Evolutionary conservation across 1,284 basidiomycete genomes (phyloP).

Genomic region (Apiotrichum domesticum): DNA sequence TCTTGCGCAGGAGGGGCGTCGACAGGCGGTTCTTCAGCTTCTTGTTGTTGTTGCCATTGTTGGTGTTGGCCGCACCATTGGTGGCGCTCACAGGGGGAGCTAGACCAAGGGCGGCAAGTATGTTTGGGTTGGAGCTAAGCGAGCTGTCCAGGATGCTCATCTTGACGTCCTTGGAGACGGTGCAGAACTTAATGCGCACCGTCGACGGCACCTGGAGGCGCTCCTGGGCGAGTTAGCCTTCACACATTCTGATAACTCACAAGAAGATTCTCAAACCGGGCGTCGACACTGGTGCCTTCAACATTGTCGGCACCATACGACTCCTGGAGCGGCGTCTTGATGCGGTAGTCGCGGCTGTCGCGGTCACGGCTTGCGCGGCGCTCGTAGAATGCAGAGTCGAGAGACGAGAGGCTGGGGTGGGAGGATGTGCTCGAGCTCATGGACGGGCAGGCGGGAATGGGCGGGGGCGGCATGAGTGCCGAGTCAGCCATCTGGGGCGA

Average conservation of each 20-base stretch:
- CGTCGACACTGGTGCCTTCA: constrained; percentile 24
- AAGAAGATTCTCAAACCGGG: constrained; percentile 36
- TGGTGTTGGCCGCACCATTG: not conserved
- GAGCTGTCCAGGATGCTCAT: constrained; percentile 35
- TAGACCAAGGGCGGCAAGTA: constrained; percentile 35
- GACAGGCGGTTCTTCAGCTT: constrained; percentile 34
- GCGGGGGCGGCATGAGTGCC: constrained; percentile 12
- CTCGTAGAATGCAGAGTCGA: not conserved
- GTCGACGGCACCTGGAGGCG: constrained; percentile 36
- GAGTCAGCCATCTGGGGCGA: not conserved
- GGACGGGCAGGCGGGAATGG: constrained; percentile 8
- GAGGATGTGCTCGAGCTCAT: constrained; percentile 10
- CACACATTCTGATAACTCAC: constrained; percentile 16
- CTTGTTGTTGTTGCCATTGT: constrained; percentile 5
- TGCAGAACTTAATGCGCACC: constrained; percentile 38
- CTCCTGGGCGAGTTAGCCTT: constrained; percentile 20
- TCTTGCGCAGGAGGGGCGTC: constrained; percentile 36
- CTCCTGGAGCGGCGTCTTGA: constrained; percentile 18
- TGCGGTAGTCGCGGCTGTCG: constrained; percentile 2
- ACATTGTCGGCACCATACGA: constrained; percentile 1
- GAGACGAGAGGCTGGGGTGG: constrained; percentile 6
- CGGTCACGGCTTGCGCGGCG: not conserved
- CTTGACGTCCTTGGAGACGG: constrained; percentile 39
- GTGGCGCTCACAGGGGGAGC: constrained; percentile 14
- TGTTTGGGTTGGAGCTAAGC: constrained; percentile 34